Percentiles rank a stretch among this genome's conserved stretches.
Evolutionary conservation across 1,284 basidiomycete genomes (phyloP).

Genomic region (Melampsora medusae): DNA sequence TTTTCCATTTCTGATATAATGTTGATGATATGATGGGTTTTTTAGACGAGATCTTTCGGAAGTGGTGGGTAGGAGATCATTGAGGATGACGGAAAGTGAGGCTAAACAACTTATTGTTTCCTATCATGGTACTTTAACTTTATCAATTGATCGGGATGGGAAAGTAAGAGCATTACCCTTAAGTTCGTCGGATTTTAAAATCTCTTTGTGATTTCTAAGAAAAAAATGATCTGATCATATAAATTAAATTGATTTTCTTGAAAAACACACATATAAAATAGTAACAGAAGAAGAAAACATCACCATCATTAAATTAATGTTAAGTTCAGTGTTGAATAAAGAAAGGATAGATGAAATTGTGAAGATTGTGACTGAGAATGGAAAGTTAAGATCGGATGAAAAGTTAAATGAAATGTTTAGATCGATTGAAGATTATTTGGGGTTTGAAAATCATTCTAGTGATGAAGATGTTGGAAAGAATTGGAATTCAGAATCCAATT

Average conservation of each 20-base stretch:
- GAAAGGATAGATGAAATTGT: neutral
- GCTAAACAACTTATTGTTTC: neutral
- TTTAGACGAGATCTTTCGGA: conserved; percentile 10
- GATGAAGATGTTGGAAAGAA: neutral
- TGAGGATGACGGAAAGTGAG: neutral
- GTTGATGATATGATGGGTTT: too few species aligned
- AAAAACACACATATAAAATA: neutral
- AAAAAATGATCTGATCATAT: too few species aligned
- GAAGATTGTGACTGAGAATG: neutral
- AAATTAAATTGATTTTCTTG: too few species aligned
- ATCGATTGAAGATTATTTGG: conserved; percentile 6
- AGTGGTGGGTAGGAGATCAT: neutral
- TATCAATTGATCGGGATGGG: conserved; percentile 7
- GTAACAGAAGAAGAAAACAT: conserved; percentile 4
- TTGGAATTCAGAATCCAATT: conserved; percentile 6
- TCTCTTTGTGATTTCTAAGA: neutral
- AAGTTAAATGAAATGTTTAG: neutral
- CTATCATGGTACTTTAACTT: conserved; percentile 10
- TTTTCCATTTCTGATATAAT: too few species aligned
- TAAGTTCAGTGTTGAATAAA: conserved; percentile 16
- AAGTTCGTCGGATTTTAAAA: neutral
- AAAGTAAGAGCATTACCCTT: conserved; percentile 12
- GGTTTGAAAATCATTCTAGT: neutral
- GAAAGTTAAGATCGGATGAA: neutral
- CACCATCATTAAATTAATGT: neutral